Percentiles rank a stretch among this genome's conserved stretches.
phyloP scores from a whole-genome alignment of 1,139 yeast species.

The Pichia sp. region DNA sequence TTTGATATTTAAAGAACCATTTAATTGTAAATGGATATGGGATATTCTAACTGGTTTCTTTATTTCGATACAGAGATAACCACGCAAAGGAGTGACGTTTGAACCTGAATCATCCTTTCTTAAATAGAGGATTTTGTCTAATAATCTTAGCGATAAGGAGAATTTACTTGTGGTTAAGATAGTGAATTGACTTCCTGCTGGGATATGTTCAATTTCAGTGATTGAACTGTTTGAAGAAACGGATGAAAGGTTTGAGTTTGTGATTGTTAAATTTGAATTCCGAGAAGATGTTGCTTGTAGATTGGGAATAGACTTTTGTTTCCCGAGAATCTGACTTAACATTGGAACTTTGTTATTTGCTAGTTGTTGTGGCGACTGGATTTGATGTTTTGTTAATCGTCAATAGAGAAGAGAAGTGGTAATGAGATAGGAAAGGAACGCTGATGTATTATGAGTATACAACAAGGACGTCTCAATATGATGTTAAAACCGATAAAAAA shows the following conservation, averaged over 20 bases:
- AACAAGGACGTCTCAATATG: no score
- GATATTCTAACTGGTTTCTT: constrained; percentile 17
- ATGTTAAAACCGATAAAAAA: no score
- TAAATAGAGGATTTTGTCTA: constrained; percentile 18
- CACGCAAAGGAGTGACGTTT: constrained; percentile 22
- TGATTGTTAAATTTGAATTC: neutral
- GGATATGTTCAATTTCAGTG: constrained; percentile 11
- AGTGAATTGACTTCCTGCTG: constrained; percentile 12
- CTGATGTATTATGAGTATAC: no score
- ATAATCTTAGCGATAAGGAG: constrained; percentile 11
- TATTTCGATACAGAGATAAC: constrained; percentile 21
- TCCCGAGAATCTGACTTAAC: constrained; percentile 1
- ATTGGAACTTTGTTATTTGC: no score
- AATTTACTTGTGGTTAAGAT: constrained; percentile 10
- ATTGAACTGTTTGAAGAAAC: constrained; percentile 6
- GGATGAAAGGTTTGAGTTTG: constrained; percentile 4
- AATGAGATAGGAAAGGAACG: no score
- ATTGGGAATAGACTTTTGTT: neutral
- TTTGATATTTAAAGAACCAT: constrained; percentile 11
- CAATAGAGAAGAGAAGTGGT: no score
- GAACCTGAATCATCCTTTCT: constrained; percentile 10
- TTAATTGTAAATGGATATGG: constrained; percentile 12
- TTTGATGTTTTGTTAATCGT: no score
- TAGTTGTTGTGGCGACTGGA: no score
- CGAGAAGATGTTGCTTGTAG: neutral